Percentiles rank a stretch among this genome's conserved stretches.
Conservation (phyloP, 2,329 filamentous ascomycete species). For the Stagonosporopsis rhizophila region DNA sequence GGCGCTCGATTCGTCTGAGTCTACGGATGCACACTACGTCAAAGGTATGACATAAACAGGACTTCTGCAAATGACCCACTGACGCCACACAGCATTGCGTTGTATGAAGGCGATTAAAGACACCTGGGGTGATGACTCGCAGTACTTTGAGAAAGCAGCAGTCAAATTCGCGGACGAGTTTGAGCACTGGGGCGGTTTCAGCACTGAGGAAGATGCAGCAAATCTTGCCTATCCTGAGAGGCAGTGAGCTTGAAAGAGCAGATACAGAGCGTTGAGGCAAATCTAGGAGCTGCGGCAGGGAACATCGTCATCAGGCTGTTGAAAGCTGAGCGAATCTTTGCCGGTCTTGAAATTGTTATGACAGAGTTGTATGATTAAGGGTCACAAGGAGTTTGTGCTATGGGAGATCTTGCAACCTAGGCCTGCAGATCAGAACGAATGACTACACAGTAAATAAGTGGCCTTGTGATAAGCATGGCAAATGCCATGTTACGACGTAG, state of each 20-base stretch:
- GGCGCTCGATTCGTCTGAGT: slow-evolving; percentile 71
- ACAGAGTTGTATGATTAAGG: slow-evolving; percentile 3
- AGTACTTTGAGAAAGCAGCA: slow-evolving; percentile 71
- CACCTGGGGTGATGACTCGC: slow-evolving; percentile 75
- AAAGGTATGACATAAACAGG: slow-evolving; percentile 64
- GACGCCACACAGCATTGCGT: slow-evolving; percentile 63
- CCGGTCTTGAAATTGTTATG: neutral
- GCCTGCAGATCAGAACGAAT: neutral
- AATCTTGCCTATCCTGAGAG: slow-evolving; percentile 34
- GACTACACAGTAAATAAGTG: neutral
- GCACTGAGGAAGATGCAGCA: slow-evolving; percentile 33
- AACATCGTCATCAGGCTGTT: neutral
- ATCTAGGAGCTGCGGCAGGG: neutral
- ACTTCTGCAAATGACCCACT: neutral
- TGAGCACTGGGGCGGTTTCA: slow-evolving; percentile 68
- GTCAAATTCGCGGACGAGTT: slow-evolving; percentile 78
- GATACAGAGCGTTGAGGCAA: neutral
- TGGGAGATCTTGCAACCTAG: slow-evolving; percentile 5
- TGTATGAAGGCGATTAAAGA: slow-evolving; percentile 76
- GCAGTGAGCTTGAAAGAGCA: slow-evolving; percentile 11
- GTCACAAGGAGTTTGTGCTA: neutral
- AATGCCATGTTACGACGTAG: slow-evolving; percentile 10
- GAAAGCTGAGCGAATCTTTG: neutral
- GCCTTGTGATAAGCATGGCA: slow-evolving; percentile 1
- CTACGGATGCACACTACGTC: slow-evolving; percentile 81